Evolutionary conservation across 2,329 filamentous ascomycete species (phyloP).

Genomic region (Xylaria sp.): DNA sequence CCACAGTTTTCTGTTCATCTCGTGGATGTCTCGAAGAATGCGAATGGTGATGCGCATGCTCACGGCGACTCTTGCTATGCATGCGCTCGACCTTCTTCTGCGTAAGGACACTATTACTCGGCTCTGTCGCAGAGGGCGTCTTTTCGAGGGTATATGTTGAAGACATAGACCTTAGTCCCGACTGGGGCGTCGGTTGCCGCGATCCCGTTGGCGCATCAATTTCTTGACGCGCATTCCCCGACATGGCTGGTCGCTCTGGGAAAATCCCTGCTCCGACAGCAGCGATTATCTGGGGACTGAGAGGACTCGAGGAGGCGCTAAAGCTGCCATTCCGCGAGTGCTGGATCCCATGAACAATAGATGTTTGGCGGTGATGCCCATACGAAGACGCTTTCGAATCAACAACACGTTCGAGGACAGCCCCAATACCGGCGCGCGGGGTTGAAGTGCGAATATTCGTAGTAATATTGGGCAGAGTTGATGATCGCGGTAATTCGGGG

Average conservation of each 20-base stretch:
- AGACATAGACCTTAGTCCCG: slow-evolving; percentile 37
- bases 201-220: slow-evolving; percentile 37
- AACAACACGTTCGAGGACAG: slow-evolving; percentile 46
- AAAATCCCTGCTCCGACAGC: slow-evolving; percentile 54
- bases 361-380: slow-evolving; percentile 92
- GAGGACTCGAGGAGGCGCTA: slow-evolving; percentile 73
- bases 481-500: slow-evolving; percentile 30
- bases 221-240: slow-evolving; percentile 43
- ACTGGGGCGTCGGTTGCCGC: slow-evolving; percentile 45
- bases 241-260: slow-evolving; percentile 49
- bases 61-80: slow-evolving; percentile 63
- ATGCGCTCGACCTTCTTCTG: slow-evolving; percentile 55
- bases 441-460: slow-evolving; percentile 39
- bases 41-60: slow-evolving; percentile 69
- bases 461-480: slow-evolving; percentile 29
- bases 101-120: slow-evolving; percentile 36
- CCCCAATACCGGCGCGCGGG: slow-evolving; percentile 39
- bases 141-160: slow-evolving; percentile 39
- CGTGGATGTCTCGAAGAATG: slow-evolving; percentile 67
- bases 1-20: slow-evolving; percentile 85
- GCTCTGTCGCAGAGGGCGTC: slow-evolving; percentile 44
- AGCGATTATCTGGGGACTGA: slow-evolving; percentile 82
- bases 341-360: slow-evolving; percentile 93
- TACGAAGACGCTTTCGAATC: slow-evolving; percentile 56
- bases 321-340: slow-evolving; percentile 87